Conservation (phyloP, 345 rosid species). For the Eucalyptus curtisii region DNA sequence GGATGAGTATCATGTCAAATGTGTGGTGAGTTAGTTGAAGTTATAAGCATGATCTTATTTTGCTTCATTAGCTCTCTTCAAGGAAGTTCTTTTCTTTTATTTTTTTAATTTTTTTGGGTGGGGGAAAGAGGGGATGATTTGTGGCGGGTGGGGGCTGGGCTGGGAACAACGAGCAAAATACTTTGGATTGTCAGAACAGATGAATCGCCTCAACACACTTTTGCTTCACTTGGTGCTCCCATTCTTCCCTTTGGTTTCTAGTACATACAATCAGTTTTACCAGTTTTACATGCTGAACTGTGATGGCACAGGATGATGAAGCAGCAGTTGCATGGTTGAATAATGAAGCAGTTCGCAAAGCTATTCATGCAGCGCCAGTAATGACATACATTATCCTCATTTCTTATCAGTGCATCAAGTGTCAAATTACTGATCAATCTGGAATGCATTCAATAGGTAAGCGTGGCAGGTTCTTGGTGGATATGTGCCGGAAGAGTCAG, state of each 20-base stretch:
- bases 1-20: neutral
- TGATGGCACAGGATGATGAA: constrained; percentile 21
- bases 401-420: neutral
- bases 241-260: neutral
- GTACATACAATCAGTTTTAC: neutral
- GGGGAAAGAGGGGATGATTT: fast-evolving
- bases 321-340: constrained; percentile 36
- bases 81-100: neutral
- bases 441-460: neutral
- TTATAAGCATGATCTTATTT: neutral
- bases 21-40: neutral
- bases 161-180: neutral
- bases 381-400: neutral
- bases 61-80: neutral
- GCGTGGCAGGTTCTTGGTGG: constrained; percentile 1
- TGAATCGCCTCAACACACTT: neutral
- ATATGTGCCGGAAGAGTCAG: neutral
- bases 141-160: neutral
- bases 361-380: constrained; percentile 40
- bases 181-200: neutral
- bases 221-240: neutral
- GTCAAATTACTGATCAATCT: neutral
- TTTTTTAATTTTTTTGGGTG: too few species aligned
- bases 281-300: neutral
- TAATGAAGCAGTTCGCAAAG: constrained; percentile 28